These are phyloP conservation scores for Penicillium diatomitis DNA, from an alignment of 495 filamentous ascomycete genomes.

Conservation along the genomic window DNA sequence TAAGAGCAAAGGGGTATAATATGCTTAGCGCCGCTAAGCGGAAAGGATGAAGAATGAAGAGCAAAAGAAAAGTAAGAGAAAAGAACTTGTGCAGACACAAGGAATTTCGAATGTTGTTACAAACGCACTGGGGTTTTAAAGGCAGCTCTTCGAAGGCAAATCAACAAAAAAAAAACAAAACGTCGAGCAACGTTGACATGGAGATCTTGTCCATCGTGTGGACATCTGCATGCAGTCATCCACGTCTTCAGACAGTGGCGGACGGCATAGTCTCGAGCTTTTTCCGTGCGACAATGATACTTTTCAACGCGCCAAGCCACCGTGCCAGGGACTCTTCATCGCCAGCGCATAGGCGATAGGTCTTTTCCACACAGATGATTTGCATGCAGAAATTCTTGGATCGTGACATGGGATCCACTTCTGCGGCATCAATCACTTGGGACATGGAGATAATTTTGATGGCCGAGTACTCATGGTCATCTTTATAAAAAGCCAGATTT, in stretches of 20 bases:
- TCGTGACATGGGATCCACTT: conserved; percentile 77
- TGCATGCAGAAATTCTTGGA: conserved; percentile 85
- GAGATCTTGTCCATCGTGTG: too few relatives aligned
- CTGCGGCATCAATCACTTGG: conserved; percentile 81
- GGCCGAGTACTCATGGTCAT: conserved; percentile 84
- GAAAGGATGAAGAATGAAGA: too few relatives aligned
- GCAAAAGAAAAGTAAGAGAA: too few relatives aligned
- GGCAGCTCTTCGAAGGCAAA: too few relatives aligned
- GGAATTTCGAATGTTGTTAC: too few relatives aligned
- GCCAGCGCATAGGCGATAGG: conserved; percentile 73
- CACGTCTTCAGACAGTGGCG: not conserved
- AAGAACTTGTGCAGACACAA: too few relatives aligned
- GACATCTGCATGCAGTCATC: too few relatives aligned
- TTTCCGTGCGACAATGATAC: conserved; percentile 58
- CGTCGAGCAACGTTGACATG: too few relatives aligned
- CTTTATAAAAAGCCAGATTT: conserved; percentile 85
- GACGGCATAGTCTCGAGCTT: conserved; percentile 23
- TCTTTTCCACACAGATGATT: conserved; percentile 90
- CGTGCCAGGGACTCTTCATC: conserved; percentile 76
- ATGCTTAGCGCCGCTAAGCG: too few relatives aligned
- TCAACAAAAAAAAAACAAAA: too few relatives aligned
- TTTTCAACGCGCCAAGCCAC: conserved; percentile 86
- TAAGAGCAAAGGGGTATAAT: too few relatives aligned
- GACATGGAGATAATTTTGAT: conserved; percentile 71
- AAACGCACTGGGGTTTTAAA: too few relatives aligned